phyloP scores from a whole-genome alignment of 2,329 filamentous ascomycete genomes.

The Trichoderma koningiopsis region DNA sequence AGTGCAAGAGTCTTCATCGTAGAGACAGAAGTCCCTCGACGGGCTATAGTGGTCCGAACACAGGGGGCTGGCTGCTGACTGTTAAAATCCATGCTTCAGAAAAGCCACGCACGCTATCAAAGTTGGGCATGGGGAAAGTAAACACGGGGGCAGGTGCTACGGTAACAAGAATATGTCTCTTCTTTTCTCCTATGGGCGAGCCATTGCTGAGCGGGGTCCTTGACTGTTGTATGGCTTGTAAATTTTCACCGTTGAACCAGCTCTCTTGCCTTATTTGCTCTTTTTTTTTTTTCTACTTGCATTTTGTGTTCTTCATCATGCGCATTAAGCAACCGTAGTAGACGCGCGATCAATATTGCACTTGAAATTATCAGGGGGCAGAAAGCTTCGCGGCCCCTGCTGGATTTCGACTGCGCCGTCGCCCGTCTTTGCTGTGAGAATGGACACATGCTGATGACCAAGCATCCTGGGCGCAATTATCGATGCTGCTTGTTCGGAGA shows the following conservation, averaged over 20 bases:
- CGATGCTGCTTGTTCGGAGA: not conserved
- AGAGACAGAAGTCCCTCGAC: constrained; percentile 12
- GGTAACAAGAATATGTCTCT: not conserved
- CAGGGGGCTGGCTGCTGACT: not conserved
- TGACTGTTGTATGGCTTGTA: not conserved
- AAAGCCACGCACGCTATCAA: not conserved
- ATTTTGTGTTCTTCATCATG: not conserved
- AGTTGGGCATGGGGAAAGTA: not conserved
- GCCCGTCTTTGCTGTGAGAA: not conserved
- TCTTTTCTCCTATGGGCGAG: not conserved
- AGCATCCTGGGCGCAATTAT: not conserved
- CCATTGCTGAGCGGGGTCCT: constrained; percentile 16
- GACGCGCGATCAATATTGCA: not conserved
- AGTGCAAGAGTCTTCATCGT: not conserved
- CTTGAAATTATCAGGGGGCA: not conserved
- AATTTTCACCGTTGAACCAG: not conserved
- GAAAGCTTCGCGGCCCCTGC: not conserved
- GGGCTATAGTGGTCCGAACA: not conserved
- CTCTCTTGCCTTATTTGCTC: not conserved
- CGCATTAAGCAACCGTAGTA: not conserved
- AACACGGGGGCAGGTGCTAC: constrained; percentile 21
- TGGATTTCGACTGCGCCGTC: not conserved
- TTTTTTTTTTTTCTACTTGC: not conserved
- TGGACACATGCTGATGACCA: not conserved
- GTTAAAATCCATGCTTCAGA: not conserved